Conservation (phyloP, 139 green algal genomes). For the Chlorella sp. region DNA sequence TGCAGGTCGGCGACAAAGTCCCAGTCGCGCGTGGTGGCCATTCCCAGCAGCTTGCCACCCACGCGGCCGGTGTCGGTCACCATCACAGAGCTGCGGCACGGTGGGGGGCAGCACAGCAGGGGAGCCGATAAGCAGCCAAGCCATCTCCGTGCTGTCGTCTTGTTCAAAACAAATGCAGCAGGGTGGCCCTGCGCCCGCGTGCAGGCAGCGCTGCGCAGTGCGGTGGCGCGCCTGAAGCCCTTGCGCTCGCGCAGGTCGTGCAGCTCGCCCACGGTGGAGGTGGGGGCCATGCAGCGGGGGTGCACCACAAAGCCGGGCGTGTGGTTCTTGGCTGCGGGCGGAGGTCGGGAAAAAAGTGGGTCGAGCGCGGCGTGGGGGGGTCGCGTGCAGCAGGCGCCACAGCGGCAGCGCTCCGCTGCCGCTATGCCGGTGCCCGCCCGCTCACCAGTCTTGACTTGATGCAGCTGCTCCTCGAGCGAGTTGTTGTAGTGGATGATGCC, state of each 20-base stretch:
- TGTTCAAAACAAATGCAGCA: no score
- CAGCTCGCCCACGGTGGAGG: conserved; percentile 63
- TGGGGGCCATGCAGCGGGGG: conserved; percentile 52
- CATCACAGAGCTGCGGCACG: no score
- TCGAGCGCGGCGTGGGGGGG: neutral
- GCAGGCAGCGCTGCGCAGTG: no score
- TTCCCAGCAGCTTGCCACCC: conserved; percentile 82
- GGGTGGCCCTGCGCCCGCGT: conserved; percentile 53
- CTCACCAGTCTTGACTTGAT: no score
- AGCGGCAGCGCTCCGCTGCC: neutral
- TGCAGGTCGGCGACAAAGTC: conserved; percentile 82
- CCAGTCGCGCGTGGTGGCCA: conserved; percentile 81
- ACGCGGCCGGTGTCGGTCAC: conserved; percentile 71
- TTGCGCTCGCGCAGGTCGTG: conserved; percentile 50
- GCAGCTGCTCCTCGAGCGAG: conserved; percentile 88
- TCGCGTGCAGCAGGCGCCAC: neutral
- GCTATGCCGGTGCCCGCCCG: no score
- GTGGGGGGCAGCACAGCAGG: no score
- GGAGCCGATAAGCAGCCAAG: no score
- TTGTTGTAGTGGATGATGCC: conserved; percentile 99
- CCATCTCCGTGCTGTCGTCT: no score
- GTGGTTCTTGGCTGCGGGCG: conserved; percentile 70
- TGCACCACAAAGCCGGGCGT: conserved; percentile 70
- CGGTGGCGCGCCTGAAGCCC: no score
- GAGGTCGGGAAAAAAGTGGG: neutral